A percentile compares a stretch with the other conserved stretches of the same genome.
phyloP scores from a whole-genome alignment of 345 rosid species.

The Camelina hispida region DNA sequence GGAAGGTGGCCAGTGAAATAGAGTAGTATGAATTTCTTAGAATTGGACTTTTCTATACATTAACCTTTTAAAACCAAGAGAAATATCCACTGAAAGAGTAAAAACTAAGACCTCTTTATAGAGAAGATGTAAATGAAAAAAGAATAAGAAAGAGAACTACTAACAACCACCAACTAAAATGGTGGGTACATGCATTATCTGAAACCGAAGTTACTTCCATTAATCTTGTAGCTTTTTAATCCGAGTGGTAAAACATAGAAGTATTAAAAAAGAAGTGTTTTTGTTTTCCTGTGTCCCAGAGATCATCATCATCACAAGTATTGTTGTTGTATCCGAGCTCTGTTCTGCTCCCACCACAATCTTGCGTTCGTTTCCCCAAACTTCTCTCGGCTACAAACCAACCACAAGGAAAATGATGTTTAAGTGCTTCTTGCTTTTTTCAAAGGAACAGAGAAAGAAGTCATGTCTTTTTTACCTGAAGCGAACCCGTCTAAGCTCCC shows the following conservation, averaged over 20 bases:
- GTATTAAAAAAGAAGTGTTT: slow-evolving; percentile 5
- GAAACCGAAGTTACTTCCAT: slow-evolving; percentile 25
- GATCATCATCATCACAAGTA: slow-evolving; percentile 61
- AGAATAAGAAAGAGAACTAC: neutral
- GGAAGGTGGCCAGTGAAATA: neutral
- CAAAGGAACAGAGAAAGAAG: neutral
- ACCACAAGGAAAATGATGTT: neutral
- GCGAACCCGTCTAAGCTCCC: slow-evolving; percentile 95
- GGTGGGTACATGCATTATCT: slow-evolving; percentile 2
- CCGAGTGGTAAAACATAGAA: slow-evolving; percentile 4
- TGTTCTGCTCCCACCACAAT: slow-evolving; percentile 97
- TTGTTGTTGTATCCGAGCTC: slow-evolving; percentile 89
- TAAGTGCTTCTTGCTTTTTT: slow-evolving; percentile 1
- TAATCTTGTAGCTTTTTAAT: slow-evolving; percentile 8
- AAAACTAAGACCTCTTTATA: slow-evolving; percentile 4
- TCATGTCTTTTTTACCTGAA: slow-evolving; percentile 65
- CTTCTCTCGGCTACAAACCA: slow-evolving; percentile 80
- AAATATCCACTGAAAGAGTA: slow-evolving; percentile 21
- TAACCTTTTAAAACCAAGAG: neutral
- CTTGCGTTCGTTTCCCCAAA: slow-evolving; percentile 91
- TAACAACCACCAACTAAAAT: slow-evolving; percentile 12
- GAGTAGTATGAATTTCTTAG: neutral
- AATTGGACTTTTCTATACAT: neutral
- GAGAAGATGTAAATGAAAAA: neutral
- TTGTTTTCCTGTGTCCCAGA: slow-evolving; percentile 35